phyloP scores from a whole-genome alignment of 495 filamentous ascomycete genomes.

The Tetracladium setigerum region DNA sequence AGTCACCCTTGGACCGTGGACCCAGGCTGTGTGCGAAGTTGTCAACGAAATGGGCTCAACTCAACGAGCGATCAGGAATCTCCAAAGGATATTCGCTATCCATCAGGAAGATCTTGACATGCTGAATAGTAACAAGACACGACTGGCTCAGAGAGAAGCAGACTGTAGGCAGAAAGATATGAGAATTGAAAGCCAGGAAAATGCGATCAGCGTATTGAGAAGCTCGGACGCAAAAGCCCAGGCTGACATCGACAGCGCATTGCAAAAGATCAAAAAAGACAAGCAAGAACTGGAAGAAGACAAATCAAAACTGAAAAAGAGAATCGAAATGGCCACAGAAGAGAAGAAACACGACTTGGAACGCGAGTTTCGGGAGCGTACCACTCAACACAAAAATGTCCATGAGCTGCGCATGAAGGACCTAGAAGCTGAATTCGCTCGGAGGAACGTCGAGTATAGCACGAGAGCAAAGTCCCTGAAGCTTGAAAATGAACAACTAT shows the following conservation, averaged over 20 bases:
- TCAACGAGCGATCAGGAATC: constrained; percentile 5
- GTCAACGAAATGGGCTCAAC: constrained; percentile 2
- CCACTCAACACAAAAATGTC: constrained; percentile 2
- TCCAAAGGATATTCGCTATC: constrained; percentile 3
- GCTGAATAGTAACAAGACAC: constrained; percentile 3
- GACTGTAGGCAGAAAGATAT: constrained; percentile 7
- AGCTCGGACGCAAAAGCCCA: not conserved
- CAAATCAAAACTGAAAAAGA: constrained; percentile 3
- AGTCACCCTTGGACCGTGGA: constrained; percentile 4
- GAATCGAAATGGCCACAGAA: not conserved
- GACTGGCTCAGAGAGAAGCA: not conserved
- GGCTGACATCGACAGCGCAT: not conserved
- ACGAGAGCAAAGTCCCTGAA: constrained; percentile 5
- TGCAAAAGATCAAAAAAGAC: not conserved
- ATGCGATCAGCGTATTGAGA: constrained; percentile 4
- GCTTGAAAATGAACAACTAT: not conserved
- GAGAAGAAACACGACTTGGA: constrained; percentile 4
- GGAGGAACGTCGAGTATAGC: constrained; percentile 1
- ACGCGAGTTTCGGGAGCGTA: constrained; percentile 1
- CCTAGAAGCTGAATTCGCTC: not conserved
- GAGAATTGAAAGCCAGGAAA: constrained; percentile 6
- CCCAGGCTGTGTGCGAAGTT: not conserved
- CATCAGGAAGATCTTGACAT: constrained; percentile 1
- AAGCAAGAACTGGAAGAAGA: constrained; percentile 1
- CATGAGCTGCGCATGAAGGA: constrained; percentile 2